Base-by-base conservation (phyloP, 106 monocot genomes). In the Dactylorhiza incarnata region DNA sequence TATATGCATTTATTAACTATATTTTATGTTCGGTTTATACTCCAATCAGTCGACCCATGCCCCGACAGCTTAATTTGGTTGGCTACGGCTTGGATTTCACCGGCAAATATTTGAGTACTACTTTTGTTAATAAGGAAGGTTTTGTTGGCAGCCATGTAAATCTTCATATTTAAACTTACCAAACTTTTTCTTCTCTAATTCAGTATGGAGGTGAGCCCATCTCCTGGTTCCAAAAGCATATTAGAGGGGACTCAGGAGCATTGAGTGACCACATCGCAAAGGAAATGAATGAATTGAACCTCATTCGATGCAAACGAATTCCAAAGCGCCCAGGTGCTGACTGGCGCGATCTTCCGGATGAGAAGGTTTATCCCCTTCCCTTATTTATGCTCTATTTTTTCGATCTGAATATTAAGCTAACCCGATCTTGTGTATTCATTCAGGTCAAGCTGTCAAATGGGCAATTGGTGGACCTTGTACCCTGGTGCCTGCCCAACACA, bases 211-310 rank as follows among this genome's bases (percentile, higher is more conserved):
- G 82, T n/a, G 80, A 88, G 9, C 94, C 99, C 0, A 73, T 94
- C 2, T 94, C 99, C 7, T 91, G 94, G 94, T 99, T 91, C 83
- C 99, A 99, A 73, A 99, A 99, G 81, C 85, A 92, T 83, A 90
- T 99, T 45, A 79, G 99, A 76, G 89, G 91, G 16, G 84, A 55
- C 26, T 90, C 76, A 75, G 49, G 73, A 15, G 75, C 44, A 5
- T 74, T 99, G 76, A 85, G 77, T 77, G 99, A 99, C 58, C 99
- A 99, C 76, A 90, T 99, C 45, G 83, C 99, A 3, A 99, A 94
- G 77, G 91, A 94, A 79, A 99, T 99, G 99, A 99, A 94, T 74
- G 99, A 99, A 73, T 71, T 99, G 69, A 99, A 99, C 73, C 81
- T 89, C 9, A 92, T 99, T 68, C 79, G 94, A 15, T 99, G 99